Base-by-base conservation (phyloP, 208 protist genomes). In the Trichomonas gallinae region DNA sequence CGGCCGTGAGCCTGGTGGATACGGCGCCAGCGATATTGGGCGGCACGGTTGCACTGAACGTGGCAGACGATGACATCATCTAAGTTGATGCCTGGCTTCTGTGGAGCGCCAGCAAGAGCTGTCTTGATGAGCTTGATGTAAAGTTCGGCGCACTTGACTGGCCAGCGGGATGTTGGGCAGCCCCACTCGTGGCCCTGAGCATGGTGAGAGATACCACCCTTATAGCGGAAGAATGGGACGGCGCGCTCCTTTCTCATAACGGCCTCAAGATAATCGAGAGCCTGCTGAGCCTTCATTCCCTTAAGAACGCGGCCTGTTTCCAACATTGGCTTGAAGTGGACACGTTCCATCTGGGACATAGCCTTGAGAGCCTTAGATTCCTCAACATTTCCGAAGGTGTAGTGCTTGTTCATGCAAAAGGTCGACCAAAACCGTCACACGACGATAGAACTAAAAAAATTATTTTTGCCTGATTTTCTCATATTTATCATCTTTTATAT, bases 211-310 rank as follows among this genome's bases (percentile, higher is more conserved):
- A 93, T 42, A 93, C 87, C 87, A 48, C 45, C 87, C 4, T 93
- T 93, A 36, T 93, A 93, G 87, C 87, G 87, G 87, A 93, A 93
- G 87, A 93, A 93, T 93, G 87, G 87, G 46, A 93, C 87, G 9
- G 87, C 87, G 44, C 87, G 87, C 44, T 93, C 45, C 40, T 93
- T 42, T 34, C 13, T 44, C 15, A 93, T 93, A 36, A 93, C 87
- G 42, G 23, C n/a, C 31, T 93, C 87, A 51, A 93, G 87, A 93
- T 93, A 93, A 38, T 6, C 87, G 44, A 93, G 0, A n/a, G 87
- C 87, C 11, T 93, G 31, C n/a, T 48, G 26, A 38, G 44, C 87
- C 23, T 93, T 93, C 87, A 93, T 93, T 48, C 87, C 87, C 4
- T 93, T 93, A 44, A 93, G 48, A 51, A 44, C 87, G 46, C 87